Evolutionary conservation across 148 eudicot genomes (phyloP), one percentile per base, ranked within the genome.

Genomic region (Diospyros kaki): DNA sequence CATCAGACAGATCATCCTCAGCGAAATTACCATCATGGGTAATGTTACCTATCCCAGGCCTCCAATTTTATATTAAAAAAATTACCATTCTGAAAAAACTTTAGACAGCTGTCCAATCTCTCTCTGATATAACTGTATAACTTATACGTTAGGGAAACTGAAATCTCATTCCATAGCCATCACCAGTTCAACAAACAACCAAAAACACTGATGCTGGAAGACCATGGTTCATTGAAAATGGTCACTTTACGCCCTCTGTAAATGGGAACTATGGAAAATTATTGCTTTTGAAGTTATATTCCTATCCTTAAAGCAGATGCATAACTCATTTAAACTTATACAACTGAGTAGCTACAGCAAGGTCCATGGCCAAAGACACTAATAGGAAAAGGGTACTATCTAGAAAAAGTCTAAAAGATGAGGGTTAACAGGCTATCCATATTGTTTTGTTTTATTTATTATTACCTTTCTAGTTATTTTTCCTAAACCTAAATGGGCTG

Each of bases 281-380:
- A n/a, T 39, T 53, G 74, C 50, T 15, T 6, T 1, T 55, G 53
- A 42, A 56, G 42, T 71, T 28, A 43, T 17, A 18, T 56, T 56
- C 39, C 41, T 43, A 9, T n/a, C 50, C 61, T 40, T 6, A 2
- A 65, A 12, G 9, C 67, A 65, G 46, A 65, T 4, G 9, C 18
- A 51, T 7, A 15, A 44, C 51, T 50, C 58, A 71, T 56, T n/a
- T 56, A 71, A 71, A 18, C 74, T 56, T 41, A 48, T 12, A 39
- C 5, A 7, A 66, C 18, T 17, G 5, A 9, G 41, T 17, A 17
- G 18, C 18, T 58, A 17, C n/a, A 5, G 61, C 61, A 58, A 9
- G 5, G 5, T 14, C 55, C n/a, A 68, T 42, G 56, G 4, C 28
- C 28, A 68, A 50, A 15, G 50, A 41, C 56, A 8, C 50, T 15